Base-by-base conservation (phyloP, 2,329 filamentous ascomycete species). In the Aspergillus brasiliensis region DNA sequence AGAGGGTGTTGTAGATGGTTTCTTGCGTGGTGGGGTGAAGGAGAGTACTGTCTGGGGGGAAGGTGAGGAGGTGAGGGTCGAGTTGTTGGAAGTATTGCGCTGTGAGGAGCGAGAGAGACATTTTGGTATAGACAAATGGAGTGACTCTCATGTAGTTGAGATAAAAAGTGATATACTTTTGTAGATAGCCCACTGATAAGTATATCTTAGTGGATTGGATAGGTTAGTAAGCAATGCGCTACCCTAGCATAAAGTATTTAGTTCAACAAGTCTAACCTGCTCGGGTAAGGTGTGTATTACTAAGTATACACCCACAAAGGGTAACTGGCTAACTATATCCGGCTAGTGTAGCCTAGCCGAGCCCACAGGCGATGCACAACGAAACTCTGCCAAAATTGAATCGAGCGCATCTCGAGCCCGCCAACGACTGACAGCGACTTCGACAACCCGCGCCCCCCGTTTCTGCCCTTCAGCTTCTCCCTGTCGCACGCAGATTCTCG, bases 51-150 rank as follows among this genome's bases (percentile, higher is more conserved):
- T 80, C 76, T 23, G 83, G 76, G 1, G 92, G 92, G 73, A 62
- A 90, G 51, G 84, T 82, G 37, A 94, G 79, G 27, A 81, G 73
- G 7, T 81, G 73, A 0, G 81, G 78, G 49, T 93, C 82, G 44
- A 88, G 86, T 2, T 93, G 80, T 73, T 97, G 92, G 34, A 94
- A 83, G 71, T 91, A 96, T 72, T 97, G 92, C 87, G 85, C 83
- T 61, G 73, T 69, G 52, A 83, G 71, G 47, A 71, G 66, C 72
- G 66, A 67, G 77, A 64, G 59, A 60, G 63, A n/a, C 59, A 65
- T 65, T 38, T 25, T 47, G 38, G 38, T 8, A 15, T 21, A 21
- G 2, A 8, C 7, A 44, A 25, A 17, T 6, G 27, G 8, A 46
- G 15, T 13, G 19, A 57, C 4, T n/a, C 21, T 5, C n/a, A n/a